These are phyloP conservation scores for Citrus hindsii DNA, from an alignment of 345 rosid genomes.

Conservation along the genomic window DNA sequence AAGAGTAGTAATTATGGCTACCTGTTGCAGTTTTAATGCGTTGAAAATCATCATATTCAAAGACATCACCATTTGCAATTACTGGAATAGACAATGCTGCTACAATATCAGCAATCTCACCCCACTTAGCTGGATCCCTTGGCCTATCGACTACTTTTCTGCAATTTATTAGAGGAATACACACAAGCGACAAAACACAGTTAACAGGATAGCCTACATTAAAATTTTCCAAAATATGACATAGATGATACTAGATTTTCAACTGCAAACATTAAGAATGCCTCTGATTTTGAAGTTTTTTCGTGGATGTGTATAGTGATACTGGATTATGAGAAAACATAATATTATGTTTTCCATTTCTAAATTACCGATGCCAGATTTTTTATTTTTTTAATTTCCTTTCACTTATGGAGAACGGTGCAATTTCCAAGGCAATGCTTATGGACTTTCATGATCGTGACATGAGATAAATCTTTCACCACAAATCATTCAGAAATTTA, in stretches of 20 bases:
- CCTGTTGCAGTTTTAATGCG: slow-evolving; percentile 76
- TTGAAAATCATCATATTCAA: slow-evolving; percentile 70
- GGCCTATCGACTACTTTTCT: slow-evolving; percentile 87
- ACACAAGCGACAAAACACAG: slow-evolving; percentile 3
- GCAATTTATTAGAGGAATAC: slow-evolving; percentile 25
- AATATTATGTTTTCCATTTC: neutral
- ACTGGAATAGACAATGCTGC: slow-evolving; percentile 85
- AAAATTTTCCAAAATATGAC: neutral
- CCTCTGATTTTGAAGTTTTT: neutral
- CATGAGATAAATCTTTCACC: neutral
- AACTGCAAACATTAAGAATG: neutral
- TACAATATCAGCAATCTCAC: slow-evolving; percentile 79
- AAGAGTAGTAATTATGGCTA: slow-evolving; percentile 19
- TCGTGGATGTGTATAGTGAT: neutral
- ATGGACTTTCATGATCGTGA: neutral
- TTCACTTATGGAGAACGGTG: neutral
- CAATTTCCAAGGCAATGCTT: neutral
- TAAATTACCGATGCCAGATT: neutral
- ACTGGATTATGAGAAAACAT: neutral
- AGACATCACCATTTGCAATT: slow-evolving; percentile 93
- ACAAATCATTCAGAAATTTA: slow-evolving; percentile 1
- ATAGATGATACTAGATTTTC: neutral
- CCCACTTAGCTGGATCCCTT: slow-evolving; percentile 95
- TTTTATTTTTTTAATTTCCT: neutral
- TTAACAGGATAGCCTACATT: neutral